These are phyloP conservation scores for Pelargonium myrrhifolium DNA, from an alignment of 441 rosid genomes.

Conservation along the genomic window DNA sequence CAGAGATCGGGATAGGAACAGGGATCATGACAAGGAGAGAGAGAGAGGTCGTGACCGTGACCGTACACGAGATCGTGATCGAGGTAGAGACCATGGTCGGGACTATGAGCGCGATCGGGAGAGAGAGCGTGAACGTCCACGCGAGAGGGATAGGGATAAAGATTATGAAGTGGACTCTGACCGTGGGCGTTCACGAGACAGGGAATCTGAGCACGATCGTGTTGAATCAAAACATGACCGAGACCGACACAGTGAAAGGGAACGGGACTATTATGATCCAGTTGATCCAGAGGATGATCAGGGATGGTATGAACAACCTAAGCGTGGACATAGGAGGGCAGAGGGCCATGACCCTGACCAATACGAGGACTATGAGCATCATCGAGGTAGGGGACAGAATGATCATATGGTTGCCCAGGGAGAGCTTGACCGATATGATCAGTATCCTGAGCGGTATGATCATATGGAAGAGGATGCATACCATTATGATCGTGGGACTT, in stretches of 20 bases:
- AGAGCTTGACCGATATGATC: conserved; percentile 51
- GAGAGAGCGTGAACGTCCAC: conserved; percentile 35
- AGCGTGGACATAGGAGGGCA: conserved; percentile 35
- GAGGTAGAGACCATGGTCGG: conserved; percentile 35
- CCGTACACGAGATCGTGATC: conserved; percentile 39
- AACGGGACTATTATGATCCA: conserved; percentile 29
- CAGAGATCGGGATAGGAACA: conserved; percentile 61
- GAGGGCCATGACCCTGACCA: conserved; percentile 19
- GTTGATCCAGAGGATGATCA: conserved; percentile 46
- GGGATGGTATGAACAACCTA: conserved; percentile 52
- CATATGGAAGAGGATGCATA: conserved; percentile 52
- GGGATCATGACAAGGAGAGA: conserved; percentile 51
- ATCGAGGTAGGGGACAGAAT: neutral
- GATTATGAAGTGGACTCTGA: conserved; percentile 57
- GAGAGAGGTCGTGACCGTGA: conserved; percentile 33
- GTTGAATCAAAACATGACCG: conserved; percentile 56
- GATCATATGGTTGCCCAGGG: conserved; percentile 33
- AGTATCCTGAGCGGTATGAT: conserved; percentile 52
- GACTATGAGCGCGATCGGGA: conserved; percentile 37
- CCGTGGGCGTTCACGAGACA: conserved; percentile 56
- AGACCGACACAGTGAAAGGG: conserved; percentile 47
- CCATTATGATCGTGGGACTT: conserved; percentile 30
- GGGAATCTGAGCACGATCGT: conserved; percentile 52
- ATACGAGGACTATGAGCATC: neutral
- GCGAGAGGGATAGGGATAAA: conserved; percentile 45